Evolutionary conservation across 2,329 filamentous ascomycete species (phyloP).

Genomic region (Talaromyces sp.): DNA sequence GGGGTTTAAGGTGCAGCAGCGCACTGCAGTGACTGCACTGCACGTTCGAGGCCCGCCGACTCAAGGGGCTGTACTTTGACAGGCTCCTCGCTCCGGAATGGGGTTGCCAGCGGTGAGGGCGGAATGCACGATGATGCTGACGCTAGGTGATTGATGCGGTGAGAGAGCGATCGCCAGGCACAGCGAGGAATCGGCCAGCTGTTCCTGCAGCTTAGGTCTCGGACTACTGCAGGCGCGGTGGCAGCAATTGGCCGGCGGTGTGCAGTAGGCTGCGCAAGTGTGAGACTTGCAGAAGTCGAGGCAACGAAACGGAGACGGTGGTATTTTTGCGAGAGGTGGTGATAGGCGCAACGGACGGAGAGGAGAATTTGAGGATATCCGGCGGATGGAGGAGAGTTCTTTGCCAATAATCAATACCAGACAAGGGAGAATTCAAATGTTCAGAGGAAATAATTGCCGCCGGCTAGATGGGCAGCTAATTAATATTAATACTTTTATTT

Average conservation of each 20-base stretch:
- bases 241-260: background rate
- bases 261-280: constrained; percentile 4
- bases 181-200: background rate
- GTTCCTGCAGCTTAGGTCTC: constrained; percentile 6
- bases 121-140: constrained; percentile 5
- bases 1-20: constrained; percentile 1
- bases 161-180: constrained; percentile 4
- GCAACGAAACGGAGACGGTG: background rate
- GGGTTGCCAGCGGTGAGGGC: constrained; percentile 13
- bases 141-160: constrained; percentile 1
- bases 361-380: background rate
- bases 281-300: background rate
- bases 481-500: background rate
- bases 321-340: background rate
- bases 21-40: constrained; percentile 2
- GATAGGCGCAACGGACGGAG: background rate
- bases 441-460: background rate
- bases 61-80: constrained; percentile 5
- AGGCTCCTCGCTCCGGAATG: constrained; percentile 13
- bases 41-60: constrained; percentile 10
- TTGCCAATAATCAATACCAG: background rate
- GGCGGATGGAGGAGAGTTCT: background rate
- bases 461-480: background rate
- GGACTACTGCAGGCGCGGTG: constrained; percentile 1
- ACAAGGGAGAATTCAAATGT: background rate